phyloP scores from a whole-genome alignment of 352 stramenopile species.

The Globisporangium sylvaticum region DNA sequence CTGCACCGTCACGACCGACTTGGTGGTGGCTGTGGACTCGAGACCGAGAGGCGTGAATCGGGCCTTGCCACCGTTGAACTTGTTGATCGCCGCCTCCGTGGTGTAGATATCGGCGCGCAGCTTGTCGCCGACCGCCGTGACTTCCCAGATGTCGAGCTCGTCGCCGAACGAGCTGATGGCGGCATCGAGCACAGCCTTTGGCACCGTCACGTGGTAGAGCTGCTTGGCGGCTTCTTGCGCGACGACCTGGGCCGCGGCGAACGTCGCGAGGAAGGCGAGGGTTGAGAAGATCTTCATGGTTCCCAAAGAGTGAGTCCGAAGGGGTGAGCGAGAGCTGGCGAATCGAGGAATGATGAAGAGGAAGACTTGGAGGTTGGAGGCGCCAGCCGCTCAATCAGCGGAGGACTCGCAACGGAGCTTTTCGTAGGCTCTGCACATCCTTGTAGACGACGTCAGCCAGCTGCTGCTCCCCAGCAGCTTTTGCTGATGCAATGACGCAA shows the following conservation, averaged over 20 bases:
- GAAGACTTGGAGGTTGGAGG: neutral
- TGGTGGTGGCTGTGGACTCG: neutral
- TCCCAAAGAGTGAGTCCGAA: neutral
- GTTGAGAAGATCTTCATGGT: constrained; percentile 26
- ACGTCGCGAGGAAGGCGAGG: constrained; percentile 15
- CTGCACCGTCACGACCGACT: neutral
- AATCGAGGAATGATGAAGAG: neutral
- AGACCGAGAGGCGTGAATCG: neutral
- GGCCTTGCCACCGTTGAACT: neutral
- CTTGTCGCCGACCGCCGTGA: neutral
- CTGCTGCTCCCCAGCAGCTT: neutral
- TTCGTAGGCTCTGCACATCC: neutral
- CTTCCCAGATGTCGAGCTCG: constrained; percentile 12
- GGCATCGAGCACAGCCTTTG: constrained; percentile 18
- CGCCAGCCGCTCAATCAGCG: no score
- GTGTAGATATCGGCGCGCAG: constrained; percentile 9
- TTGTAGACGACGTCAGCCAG: neutral
- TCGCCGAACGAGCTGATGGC: constrained; percentile 3
- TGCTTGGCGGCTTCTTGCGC: constrained; percentile 25
- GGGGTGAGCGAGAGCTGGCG: neutral
- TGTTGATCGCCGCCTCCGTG: constrained; percentile 4
- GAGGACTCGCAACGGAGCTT: no score
- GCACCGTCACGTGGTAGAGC: constrained; percentile 28
- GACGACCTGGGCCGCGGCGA: constrained; percentile 15
- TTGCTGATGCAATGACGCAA: neutral